These are phyloP conservation scores for Vachellia pachyceras DNA, from an alignment of 306 rosid species.

Conservation along the genomic window DNA sequence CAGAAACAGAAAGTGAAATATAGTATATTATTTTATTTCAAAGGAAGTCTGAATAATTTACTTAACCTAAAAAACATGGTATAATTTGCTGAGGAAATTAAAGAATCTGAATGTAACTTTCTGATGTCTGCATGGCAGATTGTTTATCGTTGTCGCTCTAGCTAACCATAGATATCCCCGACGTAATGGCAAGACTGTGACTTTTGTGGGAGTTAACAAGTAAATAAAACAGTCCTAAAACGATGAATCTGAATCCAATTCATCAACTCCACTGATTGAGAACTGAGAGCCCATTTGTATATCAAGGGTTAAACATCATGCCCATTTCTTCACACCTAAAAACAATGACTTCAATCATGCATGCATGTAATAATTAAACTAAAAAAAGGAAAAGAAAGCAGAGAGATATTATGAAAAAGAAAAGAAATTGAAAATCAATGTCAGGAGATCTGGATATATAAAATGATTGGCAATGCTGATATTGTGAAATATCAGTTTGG, in stretches of 20 bases:
- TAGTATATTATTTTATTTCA: neutral
- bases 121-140: neutral
- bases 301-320: neutral
- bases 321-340: neutral
- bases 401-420: neutral
- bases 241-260: constrained; percentile 13
- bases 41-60: neutral
- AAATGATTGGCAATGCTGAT: neutral
- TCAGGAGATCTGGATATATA: neutral
- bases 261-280: neutral
- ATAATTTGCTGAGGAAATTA: neutral
- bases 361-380: no score
- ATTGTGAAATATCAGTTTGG: neutral
- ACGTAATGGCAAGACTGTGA: neutral
- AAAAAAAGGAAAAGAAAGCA: no score
- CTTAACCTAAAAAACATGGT: neutral
- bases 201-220: neutral
- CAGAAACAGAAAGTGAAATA: neutral
- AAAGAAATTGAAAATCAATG: neutral
- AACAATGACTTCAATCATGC: neutral
- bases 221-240: neutral
- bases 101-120: constrained; percentile 12
- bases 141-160: constrained; percentile 1
- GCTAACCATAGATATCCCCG: neutral
- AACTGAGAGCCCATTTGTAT: neutral